Percentiles rank a stretch among this genome's conserved stretches.
Evolutionary conservation across 2,329 filamentous ascomycete genomes (phyloP).

Genomic region (Beauveria brongniartii): DNA sequence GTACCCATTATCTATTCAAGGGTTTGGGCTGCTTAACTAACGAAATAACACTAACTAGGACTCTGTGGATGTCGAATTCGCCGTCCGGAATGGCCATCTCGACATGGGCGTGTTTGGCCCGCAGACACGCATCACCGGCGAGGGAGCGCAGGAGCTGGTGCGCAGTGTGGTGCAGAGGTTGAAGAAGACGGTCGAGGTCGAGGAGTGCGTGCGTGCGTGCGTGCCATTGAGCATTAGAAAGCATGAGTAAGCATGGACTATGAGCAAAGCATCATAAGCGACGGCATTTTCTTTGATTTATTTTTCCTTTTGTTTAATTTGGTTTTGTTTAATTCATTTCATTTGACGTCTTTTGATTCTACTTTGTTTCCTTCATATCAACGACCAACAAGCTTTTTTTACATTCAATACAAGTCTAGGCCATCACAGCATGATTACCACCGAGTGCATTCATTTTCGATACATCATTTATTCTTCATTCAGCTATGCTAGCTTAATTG

Average conservation of each 20-base stretch:
- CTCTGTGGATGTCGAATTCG: conserved; percentile 33
- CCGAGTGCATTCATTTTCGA: neutral
- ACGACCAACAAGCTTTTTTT: no score
- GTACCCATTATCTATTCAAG: no score
- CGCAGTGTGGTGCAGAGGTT: conserved; percentile 18
- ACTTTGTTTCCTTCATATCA: neutral
- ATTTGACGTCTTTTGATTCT: neutral
- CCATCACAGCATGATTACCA: no score
- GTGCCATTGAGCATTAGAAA: neutral
- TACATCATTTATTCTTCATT: neutral
- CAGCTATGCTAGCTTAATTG: neutral
- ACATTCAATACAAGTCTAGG: no score
- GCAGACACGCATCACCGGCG: conserved; percentile 17
- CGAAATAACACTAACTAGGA: conserved; percentile 19
- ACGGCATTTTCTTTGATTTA: neutral
- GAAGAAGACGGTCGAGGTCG: neutral
- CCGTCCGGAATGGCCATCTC: conserved; percentile 22
- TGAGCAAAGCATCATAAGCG: conserved; percentile 1
- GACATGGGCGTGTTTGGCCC: conserved; percentile 36
- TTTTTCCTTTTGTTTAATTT: neutral
- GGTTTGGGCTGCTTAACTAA: neutral
- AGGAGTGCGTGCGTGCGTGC: neutral
- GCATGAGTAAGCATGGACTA: neutral
- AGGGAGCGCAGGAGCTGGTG: conserved; percentile 20
- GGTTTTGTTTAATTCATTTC: neutral